phyloP scores from a whole-genome alignment of 2,329 filamentous ascomycete genomes.

The Colletotrichum siamense region DNA sequence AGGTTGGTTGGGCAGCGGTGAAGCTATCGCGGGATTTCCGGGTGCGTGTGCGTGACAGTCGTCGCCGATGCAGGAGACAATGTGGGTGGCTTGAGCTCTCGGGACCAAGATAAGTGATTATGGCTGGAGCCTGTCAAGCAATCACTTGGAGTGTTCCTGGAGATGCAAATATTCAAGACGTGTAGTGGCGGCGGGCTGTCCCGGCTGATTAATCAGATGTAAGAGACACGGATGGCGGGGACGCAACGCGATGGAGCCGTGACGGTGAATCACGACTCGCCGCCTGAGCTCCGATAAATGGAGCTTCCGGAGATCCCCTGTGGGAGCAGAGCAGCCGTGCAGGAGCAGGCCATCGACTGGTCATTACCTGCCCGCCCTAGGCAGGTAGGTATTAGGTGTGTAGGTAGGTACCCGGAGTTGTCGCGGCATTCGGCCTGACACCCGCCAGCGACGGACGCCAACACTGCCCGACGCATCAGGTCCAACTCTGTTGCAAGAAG shows the following conservation, averaged over 20 bases:
- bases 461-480: background rate
- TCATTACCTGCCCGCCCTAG: background rate
- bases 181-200: background rate
- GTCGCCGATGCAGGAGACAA: background rate
- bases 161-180: background rate
- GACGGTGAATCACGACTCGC: constrained; percentile 15
- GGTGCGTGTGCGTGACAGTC: background rate
- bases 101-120: background rate
- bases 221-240: background rate
- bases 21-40: constrained; percentile 14
- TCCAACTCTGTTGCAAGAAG: background rate
- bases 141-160: background rate
- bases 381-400: background rate
- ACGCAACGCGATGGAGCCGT: constrained; percentile 13
- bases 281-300: constrained; percentile 16
- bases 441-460: background rate
- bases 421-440: background rate
- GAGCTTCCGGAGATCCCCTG: constrained; percentile 15
- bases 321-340: background rate
- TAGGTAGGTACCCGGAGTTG: background rate
- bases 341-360: constrained; percentile 1
- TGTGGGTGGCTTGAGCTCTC: background rate
- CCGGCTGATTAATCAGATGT: constrained; percentile 20
- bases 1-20: background rate
- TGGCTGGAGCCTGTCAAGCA: background rate